A percentile compares a stretch with the other conserved stretches of the same genome.
phyloP scores from a whole-genome alignment of 2,329 filamentous ascomycete genomes.

The Monilinia fructigena region DNA sequence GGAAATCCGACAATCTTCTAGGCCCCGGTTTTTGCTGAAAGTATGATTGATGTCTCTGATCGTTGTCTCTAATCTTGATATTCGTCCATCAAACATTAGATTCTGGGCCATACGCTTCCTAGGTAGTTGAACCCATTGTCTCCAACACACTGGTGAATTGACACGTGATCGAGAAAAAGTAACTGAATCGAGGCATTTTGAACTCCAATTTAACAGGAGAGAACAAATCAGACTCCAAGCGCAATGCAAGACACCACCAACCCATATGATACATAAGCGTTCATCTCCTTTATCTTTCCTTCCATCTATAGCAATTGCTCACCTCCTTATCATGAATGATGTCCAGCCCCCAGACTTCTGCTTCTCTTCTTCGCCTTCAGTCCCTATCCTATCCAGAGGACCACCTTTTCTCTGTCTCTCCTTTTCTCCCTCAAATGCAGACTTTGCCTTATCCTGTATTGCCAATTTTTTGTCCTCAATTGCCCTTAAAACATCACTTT shows the following conservation, averaged over 20 bases:
- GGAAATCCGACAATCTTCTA: neutral
- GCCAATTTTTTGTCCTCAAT: slow-evolving; percentile 37
- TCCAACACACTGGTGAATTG: neutral
- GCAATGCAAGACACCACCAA: slow-evolving; percentile 30
- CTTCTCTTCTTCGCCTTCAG: slow-evolving; percentile 26
- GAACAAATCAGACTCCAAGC: slow-evolving; percentile 27
- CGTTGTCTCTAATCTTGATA: no score
- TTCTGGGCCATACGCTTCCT: neutral
- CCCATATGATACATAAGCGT: slow-evolving; percentile 34
- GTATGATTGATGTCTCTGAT: neutral
- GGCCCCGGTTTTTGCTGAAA: neutral
- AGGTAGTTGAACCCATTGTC: no score
- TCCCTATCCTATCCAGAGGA: slow-evolving; percentile 37
- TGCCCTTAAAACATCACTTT: slow-evolving; percentile 35
- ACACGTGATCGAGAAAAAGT: neutral
- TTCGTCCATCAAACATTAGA: neutral
- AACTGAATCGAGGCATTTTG: neutral
- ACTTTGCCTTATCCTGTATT: slow-evolving; percentile 33
- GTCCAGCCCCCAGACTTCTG: slow-evolving; percentile 34
- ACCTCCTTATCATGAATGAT: slow-evolving; percentile 34
- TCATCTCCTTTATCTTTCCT: slow-evolving; percentile 23
- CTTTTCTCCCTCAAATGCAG: slow-evolving; percentile 38
- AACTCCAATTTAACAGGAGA: slow-evolving; percentile 14
- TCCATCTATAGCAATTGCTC: slow-evolving; percentile 8
- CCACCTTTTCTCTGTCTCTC: slow-evolving; percentile 37